Conservation (phyloP, 129 eudicot genomes). For the Ambrosia trifida region DNA sequence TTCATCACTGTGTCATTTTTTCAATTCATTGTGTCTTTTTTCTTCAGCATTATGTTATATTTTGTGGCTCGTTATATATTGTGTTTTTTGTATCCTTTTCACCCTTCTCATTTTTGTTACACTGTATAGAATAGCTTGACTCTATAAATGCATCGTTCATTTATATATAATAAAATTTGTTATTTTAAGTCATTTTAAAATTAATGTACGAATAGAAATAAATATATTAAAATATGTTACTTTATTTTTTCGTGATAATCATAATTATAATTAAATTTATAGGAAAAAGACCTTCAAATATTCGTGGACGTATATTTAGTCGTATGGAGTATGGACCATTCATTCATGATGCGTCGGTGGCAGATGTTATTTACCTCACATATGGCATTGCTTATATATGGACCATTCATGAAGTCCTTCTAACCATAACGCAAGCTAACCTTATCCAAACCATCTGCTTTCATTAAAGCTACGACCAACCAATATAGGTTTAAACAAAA, state of each 20-base stretch:
- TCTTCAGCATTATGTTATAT: no score
- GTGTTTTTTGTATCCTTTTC: no score
- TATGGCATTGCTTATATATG: conserved; percentile 17
- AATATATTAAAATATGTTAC: background rate
- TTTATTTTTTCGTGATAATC: no score
- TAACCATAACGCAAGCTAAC: conserved; percentile 1
- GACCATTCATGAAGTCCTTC: background rate
- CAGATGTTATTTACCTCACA: conserved; percentile 17
- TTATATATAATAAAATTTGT: no score
- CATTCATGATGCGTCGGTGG: background rate
- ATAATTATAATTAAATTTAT: background rate
- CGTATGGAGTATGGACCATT: background rate
- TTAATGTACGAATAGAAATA: background rate
- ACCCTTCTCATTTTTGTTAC: no score
- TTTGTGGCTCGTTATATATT: no score
- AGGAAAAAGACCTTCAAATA: background rate
- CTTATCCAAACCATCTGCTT: conserved; percentile 24
- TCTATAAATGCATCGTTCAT: no score
- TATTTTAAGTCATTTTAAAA: no score
- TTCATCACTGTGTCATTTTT: no score
- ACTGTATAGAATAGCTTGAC: no score
- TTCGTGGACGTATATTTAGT: background rate
- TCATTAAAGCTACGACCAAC: background rate
- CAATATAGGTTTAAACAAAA: background rate
- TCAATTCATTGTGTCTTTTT: no score